phyloP scores from a whole-genome alignment of 2,329 filamentous ascomycete genomes.

The Cladophialophora carrionii region DNA sequence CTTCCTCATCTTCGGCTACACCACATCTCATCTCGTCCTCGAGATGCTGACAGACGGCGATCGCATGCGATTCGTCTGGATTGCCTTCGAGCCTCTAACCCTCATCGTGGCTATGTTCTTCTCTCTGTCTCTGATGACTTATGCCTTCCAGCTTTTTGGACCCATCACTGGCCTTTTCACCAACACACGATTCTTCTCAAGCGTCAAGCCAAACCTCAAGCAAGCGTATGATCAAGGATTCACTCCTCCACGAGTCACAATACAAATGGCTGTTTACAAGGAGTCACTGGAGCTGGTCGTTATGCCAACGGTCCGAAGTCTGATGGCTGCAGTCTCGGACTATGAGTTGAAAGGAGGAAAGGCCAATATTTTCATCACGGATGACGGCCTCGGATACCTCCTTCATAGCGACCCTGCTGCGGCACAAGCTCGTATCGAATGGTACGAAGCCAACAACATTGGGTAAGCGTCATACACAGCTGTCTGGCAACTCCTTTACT shows the following conservation, averaged over 20 bases:
- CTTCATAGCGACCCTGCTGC: conserved; percentile 22
- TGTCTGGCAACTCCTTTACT: conserved; percentile 16
- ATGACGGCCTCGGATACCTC: conserved; percentile 46
- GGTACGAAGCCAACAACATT: conserved; percentile 55
- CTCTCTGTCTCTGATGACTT: conserved; percentile 29
- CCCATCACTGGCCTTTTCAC: conserved; percentile 51
- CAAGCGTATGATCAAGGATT: conserved; percentile 53
- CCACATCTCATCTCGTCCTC: conserved; percentile 69
- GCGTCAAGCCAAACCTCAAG: conserved; percentile 77
- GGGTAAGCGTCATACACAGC: conserved; percentile 38
- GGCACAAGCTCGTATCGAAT: conserved; percentile 51
- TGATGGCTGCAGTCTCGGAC: conserved; percentile 61
- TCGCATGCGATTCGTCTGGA: conserved; percentile 65
- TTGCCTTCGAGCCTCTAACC: conserved; percentile 30
- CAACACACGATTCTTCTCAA: conserved; percentile 66
- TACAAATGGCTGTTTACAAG: conserved; percentile 87
- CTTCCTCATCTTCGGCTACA: conserved; percentile 68
- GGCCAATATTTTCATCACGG: conserved; percentile 45
- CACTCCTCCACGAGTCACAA: conserved; percentile 59
- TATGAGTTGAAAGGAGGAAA: conserved; percentile 60
- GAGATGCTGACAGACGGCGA: conserved; percentile 67
- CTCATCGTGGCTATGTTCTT: conserved; percentile 31
- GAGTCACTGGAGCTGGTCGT: conserved; percentile 74
- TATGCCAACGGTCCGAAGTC: conserved; percentile 58
- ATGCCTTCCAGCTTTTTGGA: conserved; percentile 56